A percentile compares a stretch with the other conserved stretches of the same genome.
These are phyloP conservation scores for Chenopodium album DNA, from an alignment of 148 eudicot genomes.

Conservation along the genomic window DNA sequence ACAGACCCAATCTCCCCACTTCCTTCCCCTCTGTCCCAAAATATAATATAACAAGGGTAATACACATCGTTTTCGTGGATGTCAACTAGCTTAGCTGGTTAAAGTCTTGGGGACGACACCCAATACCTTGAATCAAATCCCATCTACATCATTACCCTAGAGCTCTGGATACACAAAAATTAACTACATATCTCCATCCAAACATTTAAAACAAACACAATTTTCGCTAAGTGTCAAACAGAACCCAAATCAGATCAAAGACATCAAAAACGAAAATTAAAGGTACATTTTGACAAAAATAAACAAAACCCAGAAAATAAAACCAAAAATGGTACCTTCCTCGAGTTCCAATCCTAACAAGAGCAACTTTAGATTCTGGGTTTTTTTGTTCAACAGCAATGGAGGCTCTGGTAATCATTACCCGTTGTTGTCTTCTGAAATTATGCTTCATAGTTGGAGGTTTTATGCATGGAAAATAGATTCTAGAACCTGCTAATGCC, in stretches of 20 bases:
- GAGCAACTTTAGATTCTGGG: slow-evolving; percentile 50
- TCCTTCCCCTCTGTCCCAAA: neutral
- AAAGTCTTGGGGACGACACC: no score
- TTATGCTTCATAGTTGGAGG: slow-evolving; percentile 24
- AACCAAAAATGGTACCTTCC: slow-evolving; percentile 62
- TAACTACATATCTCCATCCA: neutral
- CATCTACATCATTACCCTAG: no score
- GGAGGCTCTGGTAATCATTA: slow-evolving; percentile 48
- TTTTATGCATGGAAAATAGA: slow-evolving; percentile 38
- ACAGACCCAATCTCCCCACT: neutral
- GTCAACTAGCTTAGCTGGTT: no score
- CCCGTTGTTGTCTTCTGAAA: slow-evolving; percentile 22
- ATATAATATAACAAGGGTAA: no score
- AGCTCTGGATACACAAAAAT: neutral
- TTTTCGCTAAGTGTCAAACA: neutral
- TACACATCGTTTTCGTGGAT: no score
- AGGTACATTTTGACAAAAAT: neutral
- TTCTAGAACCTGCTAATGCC: slow-evolving; percentile 34
- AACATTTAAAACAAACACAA: neutral
- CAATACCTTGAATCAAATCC: no score
- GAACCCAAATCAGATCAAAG: neutral
- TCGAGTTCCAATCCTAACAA: slow-evolving; percentile 82
- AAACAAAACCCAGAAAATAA: slow-evolving; percentile 15
- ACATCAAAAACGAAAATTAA: neutral
- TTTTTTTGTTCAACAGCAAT: slow-evolving; percentile 57